Evolutionary conservation across 345 rosid species (phyloP).

Genomic region (Eucalyptus viminalis): DNA sequence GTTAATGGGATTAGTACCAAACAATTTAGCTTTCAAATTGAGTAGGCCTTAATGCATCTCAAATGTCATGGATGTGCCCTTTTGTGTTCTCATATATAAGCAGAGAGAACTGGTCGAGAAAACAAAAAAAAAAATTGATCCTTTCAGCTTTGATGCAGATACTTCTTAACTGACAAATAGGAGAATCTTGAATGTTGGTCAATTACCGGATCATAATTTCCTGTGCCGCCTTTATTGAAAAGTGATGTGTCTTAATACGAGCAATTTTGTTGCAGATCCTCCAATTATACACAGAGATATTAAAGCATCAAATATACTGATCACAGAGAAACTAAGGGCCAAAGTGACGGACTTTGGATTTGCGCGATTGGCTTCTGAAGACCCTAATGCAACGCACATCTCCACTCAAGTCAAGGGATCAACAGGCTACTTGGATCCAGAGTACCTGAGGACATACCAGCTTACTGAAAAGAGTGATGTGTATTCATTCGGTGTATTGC

Average conservation of each 20-base stretch:
- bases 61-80: background rate
- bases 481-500: conserved; percentile 79
- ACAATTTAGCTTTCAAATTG: background rate
- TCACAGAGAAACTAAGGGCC: conserved; percentile 77
- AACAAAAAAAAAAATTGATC: background rate
- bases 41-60: background rate
- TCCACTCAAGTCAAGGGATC: conserved; percentile 85
- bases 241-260: background rate
- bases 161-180: background rate
- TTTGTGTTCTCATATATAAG: background rate
- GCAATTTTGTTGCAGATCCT: conserved; percentile 34
- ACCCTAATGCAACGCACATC: conserved; percentile 49
- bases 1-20: background rate
- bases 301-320: conserved; percentile 66
- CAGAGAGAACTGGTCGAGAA: background rate
- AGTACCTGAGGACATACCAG: conserved; percentile 65
- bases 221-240: background rate
- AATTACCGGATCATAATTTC: background rate
- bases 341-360: conserved; percentile 93
- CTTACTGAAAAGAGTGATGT: conserved; percentile 82
- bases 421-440: conserved; percentile 75
- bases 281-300: conserved; percentile 91
- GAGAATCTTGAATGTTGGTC: background rate
- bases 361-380: conserved; percentile 53
- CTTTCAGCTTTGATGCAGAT: background rate